Base-by-base conservation (phyloP, 345 rosid genomes). In the Erysimum cheiranthoides region DNA sequence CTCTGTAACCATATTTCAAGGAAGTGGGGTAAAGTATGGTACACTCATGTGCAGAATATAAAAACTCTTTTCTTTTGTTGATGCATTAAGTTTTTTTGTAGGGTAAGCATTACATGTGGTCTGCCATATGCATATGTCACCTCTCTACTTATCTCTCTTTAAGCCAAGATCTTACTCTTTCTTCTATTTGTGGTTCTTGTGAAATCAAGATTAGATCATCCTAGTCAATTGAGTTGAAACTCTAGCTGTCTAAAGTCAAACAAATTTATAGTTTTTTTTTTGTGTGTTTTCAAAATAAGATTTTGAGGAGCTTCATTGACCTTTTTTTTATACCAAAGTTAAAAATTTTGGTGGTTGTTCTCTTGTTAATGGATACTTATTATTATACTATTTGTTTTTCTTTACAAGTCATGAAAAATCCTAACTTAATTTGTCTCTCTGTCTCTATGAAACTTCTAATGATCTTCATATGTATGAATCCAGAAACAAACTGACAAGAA, bases 71-170 rank as follows among this genome's bases (percentile, higher is more conserved):
- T 70, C 39, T 25, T 62, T 76, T 38, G 39, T 46, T 62, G 18
- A 34, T 40, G 73, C 68, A 32, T 78, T 78, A 73, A 63, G 73
- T 66, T 71, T 21, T 21, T 21, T 57, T 65, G 86, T 80, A 76
- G 88, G 71, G 84, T 73, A 75, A 47, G 69, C 89, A 83, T 78
- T 71, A 51, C 85, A 71, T 66, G 73, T 76, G 86, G 84, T 34
- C 71, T 78, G 80, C 66, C 73, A 85, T 79, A 70, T 73, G 69
- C 68, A 65, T 50, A 59, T 66, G 77, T 78, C 73, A 72, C 77
- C 68, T 70, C 28, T 53, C 57, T 9, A 49, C 25, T 27, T 50
- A 30, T 66, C 63, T 51, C 31, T 47, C 30, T 28, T 57, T 4
- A 57, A 27, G 21, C 66, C 53, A 39, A 38, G 46, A 59, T 60